These are phyloP conservation scores for Saccharomyces kudriavzevii DNA, from an alignment of 805 yeast genomes.

Conservation along the genomic window DNA sequence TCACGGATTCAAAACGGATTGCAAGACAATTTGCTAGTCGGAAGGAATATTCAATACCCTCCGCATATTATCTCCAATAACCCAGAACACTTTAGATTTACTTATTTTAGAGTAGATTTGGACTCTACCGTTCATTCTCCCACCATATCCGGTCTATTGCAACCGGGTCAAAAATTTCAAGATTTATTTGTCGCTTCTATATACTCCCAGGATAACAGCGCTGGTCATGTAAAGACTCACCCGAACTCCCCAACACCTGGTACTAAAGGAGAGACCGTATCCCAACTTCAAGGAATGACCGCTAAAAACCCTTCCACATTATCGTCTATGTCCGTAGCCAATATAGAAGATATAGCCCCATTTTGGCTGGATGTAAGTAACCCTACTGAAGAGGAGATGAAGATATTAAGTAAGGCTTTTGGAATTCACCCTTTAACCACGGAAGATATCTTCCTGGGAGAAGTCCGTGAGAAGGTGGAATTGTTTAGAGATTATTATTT, in stretches of 20 bases:
- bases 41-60: slow-evolving; percentile 34
- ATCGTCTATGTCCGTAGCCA: slow-evolving; percentile 7
- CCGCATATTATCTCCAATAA: slow-evolving; percentile 39
- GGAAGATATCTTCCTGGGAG: slow-evolving; percentile 89
- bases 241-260: background rate
- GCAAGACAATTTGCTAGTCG: slow-evolving; percentile 25
- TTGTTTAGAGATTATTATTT: slow-evolving; percentile 83
- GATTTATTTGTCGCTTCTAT: slow-evolving; percentile 51
- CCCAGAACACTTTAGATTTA: slow-evolving; percentile 63
- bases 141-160: slow-evolving; percentile 70
- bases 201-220: slow-evolving; percentile 18
- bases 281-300: slow-evolving; percentile 6
- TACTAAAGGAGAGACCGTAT: background rate
- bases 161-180: slow-evolving; percentile 50
- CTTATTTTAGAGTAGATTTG: slow-evolving; percentile 85
- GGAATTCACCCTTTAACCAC: slow-evolving; percentile 95
- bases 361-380: slow-evolving; percentile 91
- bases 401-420: slow-evolving; percentile 78
- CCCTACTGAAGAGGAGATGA: slow-evolving; percentile 97
- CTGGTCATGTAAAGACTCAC: background rate
- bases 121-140: slow-evolving; percentile 88
- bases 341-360: slow-evolving; percentile 43
- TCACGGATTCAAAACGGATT: slow-evolving; percentile 8
- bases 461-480: slow-evolving; percentile 92
- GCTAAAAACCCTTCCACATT: slow-evolving; percentile 9